Conservation (phyloP, 345 rosid species). For the Acer saccharum region DNA sequence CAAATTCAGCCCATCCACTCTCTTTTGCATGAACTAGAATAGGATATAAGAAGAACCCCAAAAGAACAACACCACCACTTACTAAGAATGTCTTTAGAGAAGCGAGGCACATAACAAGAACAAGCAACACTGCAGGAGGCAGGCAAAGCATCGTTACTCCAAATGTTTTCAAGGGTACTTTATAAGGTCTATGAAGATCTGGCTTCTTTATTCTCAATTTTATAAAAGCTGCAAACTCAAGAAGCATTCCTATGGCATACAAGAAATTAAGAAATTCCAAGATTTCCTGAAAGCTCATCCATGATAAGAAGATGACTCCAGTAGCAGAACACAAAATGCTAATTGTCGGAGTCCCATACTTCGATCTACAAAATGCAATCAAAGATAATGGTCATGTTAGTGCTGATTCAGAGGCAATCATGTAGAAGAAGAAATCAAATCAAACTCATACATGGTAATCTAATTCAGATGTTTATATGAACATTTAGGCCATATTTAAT, state of each 20-base stretch:
- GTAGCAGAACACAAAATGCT: conserved; percentile 85
- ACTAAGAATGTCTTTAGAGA: conserved; percentile 60
- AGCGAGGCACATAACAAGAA: conserved; percentile 85
- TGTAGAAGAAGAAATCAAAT: not conserved
- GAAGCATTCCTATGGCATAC: conserved; percentile 85
- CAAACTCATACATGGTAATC: not conserved
- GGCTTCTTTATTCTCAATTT: conserved; percentile 74
- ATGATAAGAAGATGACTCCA: conserved; percentile 85
- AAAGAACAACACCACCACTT: conserved; percentile 52
- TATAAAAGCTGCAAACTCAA: conserved; percentile 86
- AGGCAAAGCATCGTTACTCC: conserved; percentile 68
- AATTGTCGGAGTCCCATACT: conserved; percentile 83
- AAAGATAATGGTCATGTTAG: not conserved
- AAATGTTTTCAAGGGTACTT: conserved; percentile 63
- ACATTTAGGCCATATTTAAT: not conserved
- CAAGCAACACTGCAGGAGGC: conserved; percentile 68
- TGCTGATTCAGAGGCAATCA: not conserved
- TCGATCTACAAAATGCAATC: conserved; percentile 51
- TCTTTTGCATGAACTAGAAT: conserved; percentile 48
- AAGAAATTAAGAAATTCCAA: conserved; percentile 88
- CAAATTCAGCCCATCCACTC: conserved; percentile 53
- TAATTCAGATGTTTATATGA: not conserved
- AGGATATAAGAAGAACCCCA: conserved; percentile 68
- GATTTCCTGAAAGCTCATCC: conserved; percentile 95
- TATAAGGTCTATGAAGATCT: conserved; percentile 73